Evolutionary conservation across 441 rosid species (phyloP).

Genomic region (Isatis lusitanica): DNA sequence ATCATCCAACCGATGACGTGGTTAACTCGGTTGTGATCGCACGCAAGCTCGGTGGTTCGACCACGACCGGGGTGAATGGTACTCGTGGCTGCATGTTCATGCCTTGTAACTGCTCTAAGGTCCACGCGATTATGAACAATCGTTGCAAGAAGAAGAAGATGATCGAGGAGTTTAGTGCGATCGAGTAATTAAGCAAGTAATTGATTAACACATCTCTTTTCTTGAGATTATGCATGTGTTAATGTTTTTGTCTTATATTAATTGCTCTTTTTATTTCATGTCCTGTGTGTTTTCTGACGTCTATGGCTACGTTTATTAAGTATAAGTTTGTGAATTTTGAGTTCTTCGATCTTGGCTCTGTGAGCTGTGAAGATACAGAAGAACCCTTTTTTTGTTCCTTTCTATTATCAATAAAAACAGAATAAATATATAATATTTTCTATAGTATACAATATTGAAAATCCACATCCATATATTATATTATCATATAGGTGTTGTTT

Average conservation of each 20-base stretch:
- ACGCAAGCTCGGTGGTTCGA: slow-evolving; percentile 45
- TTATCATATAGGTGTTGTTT: background rate
- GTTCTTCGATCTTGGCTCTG: slow-evolving; percentile 20
- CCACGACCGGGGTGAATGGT: background rate
- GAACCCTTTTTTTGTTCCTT: slow-evolving; percentile 10
- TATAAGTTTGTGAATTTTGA: slow-evolving; percentile 15
- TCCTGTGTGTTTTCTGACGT: slow-evolving; percentile 17
- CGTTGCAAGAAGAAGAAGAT: slow-evolving; percentile 36
- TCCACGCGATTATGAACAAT: slow-evolving; percentile 37
- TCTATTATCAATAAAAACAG: slow-evolving; percentile 16
- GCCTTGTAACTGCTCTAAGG: slow-evolving; percentile 39
- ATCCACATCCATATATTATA: background rate
- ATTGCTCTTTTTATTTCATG: slow-evolving; percentile 1
- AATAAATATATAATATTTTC: too few relatives aligned
- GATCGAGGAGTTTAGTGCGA: slow-evolving; percentile 36
- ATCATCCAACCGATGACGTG: slow-evolving; percentile 84
- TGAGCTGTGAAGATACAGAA: slow-evolving; percentile 15
- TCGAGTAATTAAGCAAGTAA: slow-evolving; percentile 23
- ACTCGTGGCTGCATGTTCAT: slow-evolving; percentile 34
- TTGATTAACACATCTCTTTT: slow-evolving; percentile 6
- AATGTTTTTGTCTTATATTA: slow-evolving; percentile 12
- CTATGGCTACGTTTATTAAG: background rate
- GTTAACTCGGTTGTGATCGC: slow-evolving; percentile 80
- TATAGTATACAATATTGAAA: background rate
- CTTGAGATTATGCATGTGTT: background rate